These are phyloP conservation scores for Boletus semigastroideus DNA, from an alignment of 1,284 basidiomycete species.

Conservation along the genomic window DNA sequence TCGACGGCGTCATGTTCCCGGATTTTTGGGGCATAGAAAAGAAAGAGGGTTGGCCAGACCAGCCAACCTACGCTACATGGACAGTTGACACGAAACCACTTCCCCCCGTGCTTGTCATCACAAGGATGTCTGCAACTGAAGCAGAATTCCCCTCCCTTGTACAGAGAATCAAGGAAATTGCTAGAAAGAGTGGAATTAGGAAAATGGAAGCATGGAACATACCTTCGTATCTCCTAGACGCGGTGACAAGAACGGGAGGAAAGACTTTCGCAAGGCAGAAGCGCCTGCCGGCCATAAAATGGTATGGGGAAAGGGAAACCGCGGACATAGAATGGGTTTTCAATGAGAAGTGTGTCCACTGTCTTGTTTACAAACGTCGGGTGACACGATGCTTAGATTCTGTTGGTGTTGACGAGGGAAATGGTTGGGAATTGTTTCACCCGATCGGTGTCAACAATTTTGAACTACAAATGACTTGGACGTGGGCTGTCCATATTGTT, in stretches of 20 bases:
- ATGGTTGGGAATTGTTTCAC: too few relatives aligned
- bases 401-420: constrained; percentile 18
- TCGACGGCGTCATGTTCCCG: neutral
- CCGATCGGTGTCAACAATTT: neutral
- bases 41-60: neutral
- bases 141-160: neutral
- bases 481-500: neutral
- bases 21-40: neutral
- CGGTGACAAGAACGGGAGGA: neutral
- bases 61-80: neutral
- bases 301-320: neutral
- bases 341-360: constrained; percentile 44
- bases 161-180: neutral
- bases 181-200: neutral
- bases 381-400: constrained; percentile 15
- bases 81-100: neutral
- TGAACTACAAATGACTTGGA: neutral
- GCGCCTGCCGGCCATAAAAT: neutral
- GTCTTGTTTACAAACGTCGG: neutral
- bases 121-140: neutral
- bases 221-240: neutral
- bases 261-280: neutral
- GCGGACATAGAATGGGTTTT: neutral
- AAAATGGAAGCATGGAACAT: neutral
- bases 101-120: neutral